These are phyloP conservation scores for Lentinula sp. DNA, from an alignment of 768 basidiomycete species.

Conservation along the genomic window DNA sequence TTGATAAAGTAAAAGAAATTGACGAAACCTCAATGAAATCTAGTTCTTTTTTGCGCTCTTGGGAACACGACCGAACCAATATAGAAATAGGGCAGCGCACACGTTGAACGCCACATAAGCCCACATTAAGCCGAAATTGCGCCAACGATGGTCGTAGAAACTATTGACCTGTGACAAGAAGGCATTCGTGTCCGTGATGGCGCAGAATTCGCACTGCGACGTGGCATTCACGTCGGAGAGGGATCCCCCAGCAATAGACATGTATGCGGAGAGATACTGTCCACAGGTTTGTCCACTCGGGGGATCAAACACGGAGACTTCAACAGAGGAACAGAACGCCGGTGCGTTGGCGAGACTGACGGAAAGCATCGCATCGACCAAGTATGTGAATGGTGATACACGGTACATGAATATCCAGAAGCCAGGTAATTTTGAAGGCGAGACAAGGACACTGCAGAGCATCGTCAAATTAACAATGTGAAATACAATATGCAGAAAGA, in stretches of 20 bases:
- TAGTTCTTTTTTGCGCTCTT: slow-evolving; percentile 6
- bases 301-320: slow-evolving; percentile 56
- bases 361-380: slow-evolving; percentile 40
- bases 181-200: slow-evolving; percentile 44
- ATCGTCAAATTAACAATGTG: neutral
- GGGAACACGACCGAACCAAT: slow-evolving; percentile 11
- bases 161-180: slow-evolving; percentile 40
- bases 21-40: neutral
- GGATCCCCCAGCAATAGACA: slow-evolving; percentile 49
- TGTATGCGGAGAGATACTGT: slow-evolving; percentile 45
- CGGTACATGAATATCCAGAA: slow-evolving; percentile 37
- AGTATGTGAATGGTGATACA: slow-evolving; percentile 45
- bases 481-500: slow-evolving; percentile 7
- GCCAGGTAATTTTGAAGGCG: slow-evolving; percentile 16
- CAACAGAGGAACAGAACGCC: slow-evolving; percentile 53
- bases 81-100: slow-evolving; percentile 8
- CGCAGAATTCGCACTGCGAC: slow-evolving; percentile 49
- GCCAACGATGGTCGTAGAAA: slow-evolving; percentile 45
- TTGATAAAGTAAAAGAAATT: neutral
- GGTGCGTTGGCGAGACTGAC: slow-evolving; percentile 45
- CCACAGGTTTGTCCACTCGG: slow-evolving; percentile 54
- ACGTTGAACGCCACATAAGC: slow-evolving; percentile 44
- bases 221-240: slow-evolving; percentile 48
- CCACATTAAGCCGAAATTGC: slow-evolving; percentile 46
- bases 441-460: slow-evolving; percentile 23